Evolutionary conservation across 1,139 yeast species (phyloP).

Genomic region (Wickerhamiella infanticola): DNA sequence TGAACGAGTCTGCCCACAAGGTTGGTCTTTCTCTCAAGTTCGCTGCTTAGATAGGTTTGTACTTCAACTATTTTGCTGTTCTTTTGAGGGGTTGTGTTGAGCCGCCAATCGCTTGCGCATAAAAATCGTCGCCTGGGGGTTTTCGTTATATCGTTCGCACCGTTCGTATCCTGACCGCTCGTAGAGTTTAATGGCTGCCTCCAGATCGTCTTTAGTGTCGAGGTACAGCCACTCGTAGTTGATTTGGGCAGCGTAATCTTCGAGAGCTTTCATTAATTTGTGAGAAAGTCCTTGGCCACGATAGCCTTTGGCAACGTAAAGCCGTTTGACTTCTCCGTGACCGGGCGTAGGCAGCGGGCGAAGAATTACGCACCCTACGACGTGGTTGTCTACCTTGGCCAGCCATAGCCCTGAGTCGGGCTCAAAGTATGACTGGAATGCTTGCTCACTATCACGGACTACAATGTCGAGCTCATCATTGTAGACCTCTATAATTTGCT

Average conservation of each 20-base stretch:
- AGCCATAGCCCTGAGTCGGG: neutral
- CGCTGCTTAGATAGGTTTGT: constrained; percentile 41
- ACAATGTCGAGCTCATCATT: neutral
- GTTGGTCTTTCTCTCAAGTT: constrained; percentile 89
- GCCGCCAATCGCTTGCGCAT: neutral
- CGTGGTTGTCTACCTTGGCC: neutral
- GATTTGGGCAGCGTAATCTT: neutral
- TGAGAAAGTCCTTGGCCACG: neutral
- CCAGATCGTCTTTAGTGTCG: neutral
- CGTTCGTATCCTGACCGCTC: neutral
- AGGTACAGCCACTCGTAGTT: neutral
- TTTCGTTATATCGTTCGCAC: neutral
- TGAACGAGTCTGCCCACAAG: constrained; percentile 96
- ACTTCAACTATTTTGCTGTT: neutral
- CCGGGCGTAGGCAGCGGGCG: neutral
- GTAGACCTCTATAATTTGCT: neutral
- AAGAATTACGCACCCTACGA: neutral
- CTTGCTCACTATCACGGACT: neutral
- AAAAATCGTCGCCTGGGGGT: neutral
- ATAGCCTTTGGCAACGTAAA: neutral
- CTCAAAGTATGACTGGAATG: neutral
- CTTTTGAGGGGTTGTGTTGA: neutral
- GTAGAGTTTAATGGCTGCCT: neutral
- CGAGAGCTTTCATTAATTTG: neutral
- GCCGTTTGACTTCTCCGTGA: neutral